Evolutionary conservation across 78 protist genomes (phyloP).

Genomic region (Dictyostelium capitatum): DNA sequence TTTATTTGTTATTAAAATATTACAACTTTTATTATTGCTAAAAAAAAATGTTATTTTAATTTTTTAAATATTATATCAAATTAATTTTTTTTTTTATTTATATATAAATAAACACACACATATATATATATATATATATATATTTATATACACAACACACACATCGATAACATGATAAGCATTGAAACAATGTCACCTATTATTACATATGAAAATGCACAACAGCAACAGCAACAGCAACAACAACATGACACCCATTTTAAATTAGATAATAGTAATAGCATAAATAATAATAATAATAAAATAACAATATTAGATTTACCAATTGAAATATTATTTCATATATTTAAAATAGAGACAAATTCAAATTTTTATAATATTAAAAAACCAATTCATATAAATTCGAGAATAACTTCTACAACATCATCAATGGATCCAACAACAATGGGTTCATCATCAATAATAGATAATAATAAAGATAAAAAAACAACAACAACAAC

Average conservation of each 20-base stretch:
- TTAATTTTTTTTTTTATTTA: too few species aligned
- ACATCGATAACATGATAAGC: too few species aligned
- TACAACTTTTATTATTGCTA: too few species aligned
- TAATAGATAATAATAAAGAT: background rate
- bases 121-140: too few species aligned
- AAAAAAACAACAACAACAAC: background rate
- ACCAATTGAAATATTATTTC: slow-evolving; percentile 22
- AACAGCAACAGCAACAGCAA: background rate
- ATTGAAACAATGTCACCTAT: background rate
- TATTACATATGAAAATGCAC: background rate
- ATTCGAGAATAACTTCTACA: background rate
- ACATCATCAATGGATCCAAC: background rate
- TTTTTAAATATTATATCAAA: too few species aligned
- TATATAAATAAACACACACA: too few species aligned
- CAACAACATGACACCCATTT: background rate
- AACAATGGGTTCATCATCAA: background rate
- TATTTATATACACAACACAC: too few species aligned
- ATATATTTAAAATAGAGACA: slow-evolving; percentile 2
- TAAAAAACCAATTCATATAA: background rate
- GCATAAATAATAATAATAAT: background rate
- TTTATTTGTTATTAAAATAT: too few species aligned
- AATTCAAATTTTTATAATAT: background rate
- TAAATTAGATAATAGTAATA: background rate
- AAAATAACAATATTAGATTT: background rate
- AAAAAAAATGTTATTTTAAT: too few species aligned